Evolutionary conservation across 306 rosid species (phyloP), one percentile per base, ranked within the genome.

Genomic region (Vigna nakashimae): DNA sequence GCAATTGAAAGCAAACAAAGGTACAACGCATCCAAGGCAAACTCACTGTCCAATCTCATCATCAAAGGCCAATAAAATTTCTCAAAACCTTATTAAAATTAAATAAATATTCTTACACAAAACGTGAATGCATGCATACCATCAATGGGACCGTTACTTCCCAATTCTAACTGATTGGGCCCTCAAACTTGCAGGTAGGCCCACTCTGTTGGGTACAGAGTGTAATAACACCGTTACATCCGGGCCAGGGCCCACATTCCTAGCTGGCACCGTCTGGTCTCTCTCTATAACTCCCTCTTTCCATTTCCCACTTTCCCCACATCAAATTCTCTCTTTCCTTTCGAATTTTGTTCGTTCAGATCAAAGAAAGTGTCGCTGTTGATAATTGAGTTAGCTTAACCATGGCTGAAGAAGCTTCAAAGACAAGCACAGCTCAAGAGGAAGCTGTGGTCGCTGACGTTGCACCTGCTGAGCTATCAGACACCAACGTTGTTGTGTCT

Each of bases 381-480:
- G 38, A 49, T 4, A 2, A 12, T 42, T 42, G 3, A 2, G 10
- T 43, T 49, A 34, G 6, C 38, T 5, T 34, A 12, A 34, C 48
- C n/a, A 87, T 87, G 90, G 86, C 88, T 0, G 88, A 87, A 55
- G 81, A 84, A 48, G 69, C 51, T 52, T 48, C 84, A 17, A 82
- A 79, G 42, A 77, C 71, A 38, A 17, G 48, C 43, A 15, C 75
- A 34, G 4, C 77, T 74, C 82, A 78, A 75, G 84, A 79, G 34
- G 65, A 82, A 67, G 77, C 60, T 24, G 73, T 36, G 14, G 77
- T 74, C 26, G 0, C 70, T 75, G 80, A 74, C 72, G 82, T 74
- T 53, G 46, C 83, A 46, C 65, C 50, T 18, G 5, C 88, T 52
- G 62, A 65, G 13, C 71, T 59, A 15, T 12, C 53, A 45, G 34